Evolutionary conservation across 2,329 filamentous ascomycete species (phyloP), one percentile per base, ranked within the genome.

Genomic region (Stachybotrys chlorohalonatus): DNA sequence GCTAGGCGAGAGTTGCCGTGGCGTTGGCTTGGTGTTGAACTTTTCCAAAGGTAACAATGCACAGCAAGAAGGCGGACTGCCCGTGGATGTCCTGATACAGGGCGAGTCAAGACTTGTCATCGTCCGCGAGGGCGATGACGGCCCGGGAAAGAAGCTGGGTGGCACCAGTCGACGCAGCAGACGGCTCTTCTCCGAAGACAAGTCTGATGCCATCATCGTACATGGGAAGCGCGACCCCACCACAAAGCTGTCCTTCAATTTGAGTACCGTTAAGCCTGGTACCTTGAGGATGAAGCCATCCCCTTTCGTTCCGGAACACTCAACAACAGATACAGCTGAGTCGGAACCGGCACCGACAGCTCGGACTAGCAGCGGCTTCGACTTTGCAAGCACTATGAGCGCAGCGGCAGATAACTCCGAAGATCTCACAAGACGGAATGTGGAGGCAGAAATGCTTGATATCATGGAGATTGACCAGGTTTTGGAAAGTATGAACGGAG

Each of bases 401-500:
- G 75, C 72, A 1, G 81, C 81, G 1, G 81, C 81, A 3, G 80
- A 84, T 55, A 67, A 71, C 7, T 70, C 71, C 24, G 74, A 77
- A 39, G 76, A 80, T 52, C 70, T 76, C n/a, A 74, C 71, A 24
- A 70, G 72, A 31, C 71, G 81, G 36, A 75, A 84, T 54, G 73
- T 83, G 11, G 81, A 84, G 63, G 73, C 75, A 32, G 81, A 84
- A 66, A 79, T 84, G 73, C 72, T 86, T 60, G 82, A 85, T 63
- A 82, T 86, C 49, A 80, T 84, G 75, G 82, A 83, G 60, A 84
- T 86, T 62, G 83, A 86, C 60, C 77, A 80, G 56, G 79, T 77
- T 51, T 66, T 86, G 53, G 76, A 81, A 51, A 73, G 70, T 52
- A 73, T 86, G 78, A 77, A 83, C 54, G 71, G 67, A 46, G 46